A percentile compares a stretch with the other conserved stretches of the same genome.
These are phyloP conservation scores for Cystoderma amianthinum DNA, from an alignment of 768 basidiomycete genomes.

Conservation along the genomic window DNA sequence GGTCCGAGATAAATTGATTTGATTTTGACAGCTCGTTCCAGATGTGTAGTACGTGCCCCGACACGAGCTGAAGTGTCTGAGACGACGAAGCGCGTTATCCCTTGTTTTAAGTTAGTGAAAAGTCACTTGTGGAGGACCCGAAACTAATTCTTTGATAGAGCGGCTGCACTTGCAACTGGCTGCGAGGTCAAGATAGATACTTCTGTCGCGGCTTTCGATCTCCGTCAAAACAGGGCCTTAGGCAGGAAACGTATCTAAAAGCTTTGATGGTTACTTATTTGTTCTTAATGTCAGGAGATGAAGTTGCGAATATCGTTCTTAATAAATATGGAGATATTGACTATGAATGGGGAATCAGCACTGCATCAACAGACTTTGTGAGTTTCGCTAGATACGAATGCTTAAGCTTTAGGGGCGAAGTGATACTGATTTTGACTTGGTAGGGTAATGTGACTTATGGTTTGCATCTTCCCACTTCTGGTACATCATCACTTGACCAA, in stretches of 20 bases:
- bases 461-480: conserved; percentile 18
- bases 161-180: conserved; percentile 61
- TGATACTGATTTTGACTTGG: conserved; percentile 2
- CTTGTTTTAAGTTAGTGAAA: conserved; percentile 62
- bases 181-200: conserved; percentile 42
- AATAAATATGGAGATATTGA: conserved; percentile 59
- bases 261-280: background rate
- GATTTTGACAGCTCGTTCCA: conserved; percentile 11
- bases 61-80: conserved; percentile 53
- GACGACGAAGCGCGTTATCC: conserved; percentile 50
- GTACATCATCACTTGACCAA: background rate
- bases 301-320: conserved; percentile 54
- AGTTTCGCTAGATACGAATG: conserved; percentile 16
- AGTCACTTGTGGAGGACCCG: conserved; percentile 29
- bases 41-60: conserved; percentile 72
- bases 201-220: conserved; percentile 35
- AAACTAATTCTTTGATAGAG: conserved; percentile 28
- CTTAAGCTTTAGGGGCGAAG: no score
- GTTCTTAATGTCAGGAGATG: conserved; percentile 43
- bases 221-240: conserved; percentile 63
- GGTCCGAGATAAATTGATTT: background rate
- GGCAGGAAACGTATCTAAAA: conserved; percentile 23
- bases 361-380: conserved; percentile 81
- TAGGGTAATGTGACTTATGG: conserved; percentile 77
- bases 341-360: conserved; percentile 58